phyloP scores from a whole-genome alignment of 2,329 filamentous ascomycete species.

The Aureobasidium musti region DNA sequence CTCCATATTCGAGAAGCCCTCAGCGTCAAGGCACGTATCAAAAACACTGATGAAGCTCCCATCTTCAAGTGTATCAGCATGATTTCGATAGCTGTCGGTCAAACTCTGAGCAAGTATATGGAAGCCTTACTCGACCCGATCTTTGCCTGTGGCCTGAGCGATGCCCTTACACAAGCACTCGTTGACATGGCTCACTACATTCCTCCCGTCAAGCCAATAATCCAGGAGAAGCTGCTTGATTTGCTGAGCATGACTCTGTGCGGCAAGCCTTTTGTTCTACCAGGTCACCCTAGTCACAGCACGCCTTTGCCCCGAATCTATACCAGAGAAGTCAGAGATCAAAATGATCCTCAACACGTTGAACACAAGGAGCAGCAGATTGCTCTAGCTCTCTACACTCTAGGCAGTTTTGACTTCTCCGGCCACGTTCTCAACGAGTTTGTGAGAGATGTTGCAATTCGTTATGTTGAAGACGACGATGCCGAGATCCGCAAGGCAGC shows the following conservation, averaged over 20 bases:
- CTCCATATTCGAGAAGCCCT: constrained; percentile 92
- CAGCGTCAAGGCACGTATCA: constrained; percentile 71
- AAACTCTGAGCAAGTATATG: constrained; percentile 98
- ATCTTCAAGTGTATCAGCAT: constrained; percentile 99
- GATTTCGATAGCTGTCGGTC: constrained; percentile 89
- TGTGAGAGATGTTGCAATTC: constrained; percentile 95
- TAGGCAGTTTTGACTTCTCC: constrained; percentile 96
- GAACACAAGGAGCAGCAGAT: constrained; percentile 82
- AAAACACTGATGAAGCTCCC: constrained; percentile 64
- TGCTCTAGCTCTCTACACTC: constrained; percentile 86
- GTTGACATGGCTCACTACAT: constrained; percentile 99
- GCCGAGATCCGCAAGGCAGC: constrained; percentile 91
- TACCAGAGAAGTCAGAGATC: constrained; percentile 67
- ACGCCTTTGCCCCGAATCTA: constrained; percentile 78
- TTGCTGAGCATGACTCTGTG: constrained; percentile 94
- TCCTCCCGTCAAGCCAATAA: constrained; percentile 85
- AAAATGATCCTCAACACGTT: constrained; percentile 77
- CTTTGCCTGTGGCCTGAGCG: constrained; percentile 92
- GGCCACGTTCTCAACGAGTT: constrained; percentile 96
- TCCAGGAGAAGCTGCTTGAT: constrained; percentile 90
- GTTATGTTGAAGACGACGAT: constrained; percentile 96
- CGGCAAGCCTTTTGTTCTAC: constrained; percentile 84
- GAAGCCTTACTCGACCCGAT: constrained; percentile 93
- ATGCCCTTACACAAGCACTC: constrained; percentile 89
- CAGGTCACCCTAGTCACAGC: constrained; percentile 89